Percentiles rank a stretch among this genome's conserved stretches.
Evolutionary conservation across 208 protist species (phyloP).

Genomic region (Leishmania mexicana): DNA sequence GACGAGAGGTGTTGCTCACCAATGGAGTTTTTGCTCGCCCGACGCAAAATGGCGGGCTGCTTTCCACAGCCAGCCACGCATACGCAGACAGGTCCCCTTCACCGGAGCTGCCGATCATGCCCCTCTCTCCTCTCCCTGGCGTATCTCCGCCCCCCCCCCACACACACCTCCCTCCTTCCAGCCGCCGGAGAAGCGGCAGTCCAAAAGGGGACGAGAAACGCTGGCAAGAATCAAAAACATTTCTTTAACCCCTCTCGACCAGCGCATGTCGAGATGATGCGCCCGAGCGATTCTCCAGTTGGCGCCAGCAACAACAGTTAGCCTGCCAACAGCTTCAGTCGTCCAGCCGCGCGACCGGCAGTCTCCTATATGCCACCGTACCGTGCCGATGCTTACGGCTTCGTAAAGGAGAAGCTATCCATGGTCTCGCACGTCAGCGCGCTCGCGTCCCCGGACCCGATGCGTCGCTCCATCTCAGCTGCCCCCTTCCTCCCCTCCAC

Average conservation of each 20-base stretch:
- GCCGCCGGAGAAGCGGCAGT: background rate
- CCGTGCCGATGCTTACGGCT: constrained; percentile 7
- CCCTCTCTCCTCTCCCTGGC: background rate
- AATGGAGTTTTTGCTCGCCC: background rate
- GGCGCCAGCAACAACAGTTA: background rate
- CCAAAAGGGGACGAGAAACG: background rate
- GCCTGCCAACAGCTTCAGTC: background rate
- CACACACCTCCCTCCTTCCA: background rate
- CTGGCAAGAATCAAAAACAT: background rate
- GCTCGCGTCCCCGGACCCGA: background rate
- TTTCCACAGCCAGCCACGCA: background rate
- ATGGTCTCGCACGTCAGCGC: background rate
- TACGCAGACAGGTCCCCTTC: background rate
- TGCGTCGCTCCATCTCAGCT: background rate
- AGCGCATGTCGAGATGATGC: background rate
- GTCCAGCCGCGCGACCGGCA: background rate
- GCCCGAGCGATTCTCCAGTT: background rate
- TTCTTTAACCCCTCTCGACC: background rate
- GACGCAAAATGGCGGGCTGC: background rate
- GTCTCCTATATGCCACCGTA: constrained; percentile 27
- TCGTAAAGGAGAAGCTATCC: constrained; percentile 16
- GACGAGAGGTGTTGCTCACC: background rate
- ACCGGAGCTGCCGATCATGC: background rate
- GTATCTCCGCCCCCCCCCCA: background rate
- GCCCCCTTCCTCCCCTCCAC: background rate